A percentile compares a stretch with the other conserved stretches of the same genome.
These are phyloP conservation scores for Scheffersomyces lignosus DNA, from an alignment of 805 yeast species.

Conservation along the genomic window DNA sequence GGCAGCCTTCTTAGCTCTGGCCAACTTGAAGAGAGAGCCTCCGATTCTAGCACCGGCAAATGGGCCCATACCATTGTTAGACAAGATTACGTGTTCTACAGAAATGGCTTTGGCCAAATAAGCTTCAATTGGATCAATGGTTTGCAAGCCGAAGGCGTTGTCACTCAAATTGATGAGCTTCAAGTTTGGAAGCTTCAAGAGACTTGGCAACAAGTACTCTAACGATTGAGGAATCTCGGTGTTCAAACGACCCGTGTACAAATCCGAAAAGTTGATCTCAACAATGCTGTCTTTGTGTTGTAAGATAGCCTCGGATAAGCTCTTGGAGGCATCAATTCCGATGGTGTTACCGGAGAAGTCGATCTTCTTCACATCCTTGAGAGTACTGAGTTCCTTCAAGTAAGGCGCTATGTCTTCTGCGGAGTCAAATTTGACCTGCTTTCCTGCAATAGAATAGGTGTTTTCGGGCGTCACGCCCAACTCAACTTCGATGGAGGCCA, in stretches of 20 bases:
- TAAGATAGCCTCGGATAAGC: constrained; percentile 58
- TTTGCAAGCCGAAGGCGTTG: constrained; percentile 95
- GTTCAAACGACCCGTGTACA: constrained; percentile 91
- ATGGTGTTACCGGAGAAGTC: constrained; percentile 93
- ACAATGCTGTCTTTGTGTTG: constrained; percentile 47
- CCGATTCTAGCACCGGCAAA: constrained; percentile 96
- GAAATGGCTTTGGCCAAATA: constrained; percentile 75
- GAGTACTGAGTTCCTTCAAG: constrained; percentile 51
- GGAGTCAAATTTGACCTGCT: constrained; percentile 73
- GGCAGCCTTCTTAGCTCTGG: constrained; percentile 58
- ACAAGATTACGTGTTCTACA: constrained; percentile 79
- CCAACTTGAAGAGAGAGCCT: constrained; percentile 71
- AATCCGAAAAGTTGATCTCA: constrained; percentile 84
- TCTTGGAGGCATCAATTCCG: constrained; percentile 84
- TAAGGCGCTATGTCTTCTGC: constrained; percentile 72
- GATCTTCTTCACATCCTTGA: constrained; percentile 48
- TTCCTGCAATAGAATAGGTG: constrained; percentile 65
- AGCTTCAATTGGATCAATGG: constrained; percentile 84
- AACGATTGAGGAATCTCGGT: constrained; percentile 91
- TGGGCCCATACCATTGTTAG: constrained; percentile 98
- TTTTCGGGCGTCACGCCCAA: constrained; percentile 43
- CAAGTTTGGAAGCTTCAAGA: constrained; percentile 67
- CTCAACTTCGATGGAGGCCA: constrained; percentile 25
- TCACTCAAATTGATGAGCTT: constrained; percentile 82
- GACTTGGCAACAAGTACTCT: constrained; percentile 67